Evolutionary conservation across 805 yeast genomes (phyloP), one percentile per base, ranked within the genome.

Genomic region (Candida piceae): DNA sequence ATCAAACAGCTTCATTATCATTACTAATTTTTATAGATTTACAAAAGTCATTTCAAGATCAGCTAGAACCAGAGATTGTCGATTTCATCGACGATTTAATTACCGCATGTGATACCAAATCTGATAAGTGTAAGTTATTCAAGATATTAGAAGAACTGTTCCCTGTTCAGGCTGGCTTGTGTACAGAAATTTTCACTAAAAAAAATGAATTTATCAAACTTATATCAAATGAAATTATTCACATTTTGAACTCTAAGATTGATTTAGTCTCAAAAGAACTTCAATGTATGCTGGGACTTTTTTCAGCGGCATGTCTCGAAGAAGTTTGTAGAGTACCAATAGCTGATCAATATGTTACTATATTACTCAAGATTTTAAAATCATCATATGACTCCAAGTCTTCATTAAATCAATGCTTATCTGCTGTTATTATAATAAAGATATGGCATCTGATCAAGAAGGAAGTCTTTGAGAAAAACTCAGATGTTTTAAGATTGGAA

Each of bases 361-460:
- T 72, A 0, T 50, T 78, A 16, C 55, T 69, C 16, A 52, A 56
- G 27, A 69, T 72, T 0, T 39, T 68, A 9, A 44, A 44, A 6
- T 30, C 57, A 36, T 27, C 32, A 17, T 36, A 34, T 11, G 29
- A 43, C 11, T 28, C 29, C 4, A 29, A 18, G 57, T 57, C 34
- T 35, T 64, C 7, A 4, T 33, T 38, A 12, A 21, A 39, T n/a
- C 34, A 46, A 17, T 38, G 40, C 13, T 49, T 66, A 10, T 59
- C 78, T 0, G 63, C 72, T 0, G 49, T 77, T 26, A 70, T 72
- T 4, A 48, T 76, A n/a, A 58, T 76, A 6, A 80, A 80, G 52
- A 55, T 76, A 3, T 78, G 84, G 84, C 69, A 70, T 34, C 65
- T 70, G 38, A 55, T 72, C 0, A 63, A 68, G 29, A 53, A 65